Evolutionary conservation across 2,329 filamentous ascomycete genomes (phyloP).

Genomic region (Sphaerulina vaccinii): DNA sequence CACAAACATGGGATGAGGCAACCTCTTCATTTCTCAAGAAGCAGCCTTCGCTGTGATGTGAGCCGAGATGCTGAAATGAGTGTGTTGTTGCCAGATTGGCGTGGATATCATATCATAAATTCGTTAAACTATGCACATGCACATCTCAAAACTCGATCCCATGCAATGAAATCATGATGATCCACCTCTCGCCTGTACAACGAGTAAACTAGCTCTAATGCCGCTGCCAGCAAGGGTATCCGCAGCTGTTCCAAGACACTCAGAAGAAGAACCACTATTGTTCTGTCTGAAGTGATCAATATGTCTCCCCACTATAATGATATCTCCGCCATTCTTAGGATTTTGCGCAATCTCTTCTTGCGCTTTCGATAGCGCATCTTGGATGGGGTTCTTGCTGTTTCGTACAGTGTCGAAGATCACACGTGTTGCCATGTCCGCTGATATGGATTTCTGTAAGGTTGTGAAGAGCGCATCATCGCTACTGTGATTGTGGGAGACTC

Average conservation of each 20-base stretch:
- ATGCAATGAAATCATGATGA: conserved; percentile 12
- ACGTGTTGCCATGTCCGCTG: conserved; percentile 50
- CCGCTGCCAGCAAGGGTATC: conserved; percentile 59
- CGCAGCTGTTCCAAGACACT: conserved; percentile 60
- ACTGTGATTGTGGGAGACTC: background rate
- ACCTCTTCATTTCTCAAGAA: too few species aligned
- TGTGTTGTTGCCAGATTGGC: too few species aligned
- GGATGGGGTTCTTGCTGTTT: conserved; percentile 40
- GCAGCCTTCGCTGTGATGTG: too few species aligned
- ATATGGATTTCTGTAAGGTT: conserved; percentile 56
- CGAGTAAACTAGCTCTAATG: conserved; percentile 66
- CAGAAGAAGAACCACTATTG: conserved; percentile 31
- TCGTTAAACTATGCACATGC: too few species aligned
- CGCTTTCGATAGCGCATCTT: conserved; percentile 54
- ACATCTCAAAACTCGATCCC: too few species aligned
- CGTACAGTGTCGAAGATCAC: conserved; percentile 59
- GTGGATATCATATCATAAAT: too few species aligned
- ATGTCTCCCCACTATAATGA: conserved; percentile 65
- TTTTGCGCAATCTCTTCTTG: conserved; percentile 60
- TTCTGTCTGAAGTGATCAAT: conserved; percentile 40
- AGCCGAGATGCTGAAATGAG: too few species aligned
- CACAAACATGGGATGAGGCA: too few species aligned
- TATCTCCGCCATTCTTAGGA: conserved; percentile 66
- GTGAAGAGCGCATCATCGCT: conserved; percentile 59
- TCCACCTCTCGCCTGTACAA: conserved; percentile 60